phyloP scores from a whole-genome alignment of 1,139 yeast genomes.

The Geotrichum australiense region DNA sequence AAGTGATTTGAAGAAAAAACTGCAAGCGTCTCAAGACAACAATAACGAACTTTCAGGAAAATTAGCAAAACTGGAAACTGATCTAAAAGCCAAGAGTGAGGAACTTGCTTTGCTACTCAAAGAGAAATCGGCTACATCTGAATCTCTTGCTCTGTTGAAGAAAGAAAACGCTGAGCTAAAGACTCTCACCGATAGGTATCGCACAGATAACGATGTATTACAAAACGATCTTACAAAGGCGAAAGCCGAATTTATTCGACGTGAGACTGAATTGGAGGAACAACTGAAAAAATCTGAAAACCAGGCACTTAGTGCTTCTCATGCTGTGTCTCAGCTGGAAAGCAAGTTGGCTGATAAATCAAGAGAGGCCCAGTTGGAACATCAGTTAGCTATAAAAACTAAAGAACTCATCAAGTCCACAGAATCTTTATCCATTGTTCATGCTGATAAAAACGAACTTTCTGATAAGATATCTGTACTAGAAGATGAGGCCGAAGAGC shows the following conservation, averaged over 20 bases:
- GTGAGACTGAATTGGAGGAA: slow-evolving; percentile 14
- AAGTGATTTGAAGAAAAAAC: background rate
- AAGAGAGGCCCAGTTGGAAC: slow-evolving; percentile 14
- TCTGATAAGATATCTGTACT: slow-evolving; percentile 17
- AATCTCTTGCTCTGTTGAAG: slow-evolving; percentile 4
- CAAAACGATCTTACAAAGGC: slow-evolving; percentile 14
- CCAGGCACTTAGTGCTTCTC: slow-evolving; percentile 16
- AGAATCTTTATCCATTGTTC: slow-evolving; percentile 16
- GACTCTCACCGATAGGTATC: slow-evolving; percentile 10
- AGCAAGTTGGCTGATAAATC: slow-evolving; percentile 14
- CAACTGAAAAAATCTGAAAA: slow-evolving; percentile 18
- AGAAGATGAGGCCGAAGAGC: slow-evolving; percentile 15
- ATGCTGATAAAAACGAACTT: slow-evolving; percentile 17
- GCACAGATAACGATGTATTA: slow-evolving; percentile 9
- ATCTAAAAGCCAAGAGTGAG: slow-evolving; percentile 28
- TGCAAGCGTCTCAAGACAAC: background rate
- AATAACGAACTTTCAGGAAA: background rate
- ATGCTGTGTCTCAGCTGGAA: slow-evolving; percentile 14
- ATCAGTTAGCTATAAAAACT: slow-evolving; percentile 16
- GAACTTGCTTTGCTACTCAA: slow-evolving; percentile 32
- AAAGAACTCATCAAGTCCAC: slow-evolving; percentile 17
- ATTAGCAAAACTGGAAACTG: slow-evolving; percentile 4
- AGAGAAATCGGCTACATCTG: slow-evolving; percentile 2
- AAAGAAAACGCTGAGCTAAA: slow-evolving; percentile 11
- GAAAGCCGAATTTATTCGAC: slow-evolving; percentile 11